Conservation (phyloP, 768 basidiomycete species). For the Sarcodon aspratus region DNA sequence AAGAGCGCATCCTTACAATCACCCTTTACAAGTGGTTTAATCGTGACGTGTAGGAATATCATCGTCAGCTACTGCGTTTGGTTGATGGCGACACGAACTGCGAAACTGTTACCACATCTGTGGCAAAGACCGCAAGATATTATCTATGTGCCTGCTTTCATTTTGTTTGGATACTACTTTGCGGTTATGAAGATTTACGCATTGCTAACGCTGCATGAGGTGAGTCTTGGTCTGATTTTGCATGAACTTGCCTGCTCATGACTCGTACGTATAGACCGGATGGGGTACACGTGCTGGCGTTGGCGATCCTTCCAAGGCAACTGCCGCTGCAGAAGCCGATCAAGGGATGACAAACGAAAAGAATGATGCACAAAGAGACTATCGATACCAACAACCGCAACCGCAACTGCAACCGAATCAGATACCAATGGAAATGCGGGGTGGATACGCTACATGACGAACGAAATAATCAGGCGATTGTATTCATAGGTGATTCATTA, state of each 20-base stretch:
- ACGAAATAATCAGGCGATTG: too few relatives aligned
- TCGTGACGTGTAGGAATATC: slow-evolving; percentile 43
- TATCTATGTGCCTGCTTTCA: slow-evolving; percentile 50
- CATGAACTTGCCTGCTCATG: neutral
- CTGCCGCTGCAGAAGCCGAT: slow-evolving; percentile 46
- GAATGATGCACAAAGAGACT: slow-evolving; percentile 2
- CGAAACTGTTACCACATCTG: slow-evolving; percentile 59
- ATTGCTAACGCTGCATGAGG: slow-evolving; percentile 82
- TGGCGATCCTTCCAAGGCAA: slow-evolving; percentile 71
- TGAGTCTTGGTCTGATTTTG: slow-evolving; percentile 17
- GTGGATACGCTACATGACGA: too few relatives aligned
- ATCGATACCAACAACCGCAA: slow-evolving; percentile 1
- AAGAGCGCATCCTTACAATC: slow-evolving; percentile 14
- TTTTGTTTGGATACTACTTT: slow-evolving; percentile 90
- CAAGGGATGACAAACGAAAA: slow-evolving; percentile 17
- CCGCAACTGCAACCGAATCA: slow-evolving; percentile 4
- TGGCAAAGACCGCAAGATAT: slow-evolving; percentile 48
- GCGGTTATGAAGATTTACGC: slow-evolving; percentile 93
- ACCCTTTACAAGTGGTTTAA: neutral
- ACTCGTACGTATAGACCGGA: slow-evolving; percentile 44
- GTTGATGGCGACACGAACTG: slow-evolving; percentile 59
- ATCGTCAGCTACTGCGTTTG: slow-evolving; percentile 56
- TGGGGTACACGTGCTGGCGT: slow-evolving; percentile 97
- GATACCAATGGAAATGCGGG: too few relatives aligned
- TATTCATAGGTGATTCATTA: too few relatives aligned